A percentile compares a stretch with the other conserved stretches of the same genome.
phyloP scores from a whole-genome alignment of 768 basidiomycete genomes.

The Pleurotus djamor region DNA sequence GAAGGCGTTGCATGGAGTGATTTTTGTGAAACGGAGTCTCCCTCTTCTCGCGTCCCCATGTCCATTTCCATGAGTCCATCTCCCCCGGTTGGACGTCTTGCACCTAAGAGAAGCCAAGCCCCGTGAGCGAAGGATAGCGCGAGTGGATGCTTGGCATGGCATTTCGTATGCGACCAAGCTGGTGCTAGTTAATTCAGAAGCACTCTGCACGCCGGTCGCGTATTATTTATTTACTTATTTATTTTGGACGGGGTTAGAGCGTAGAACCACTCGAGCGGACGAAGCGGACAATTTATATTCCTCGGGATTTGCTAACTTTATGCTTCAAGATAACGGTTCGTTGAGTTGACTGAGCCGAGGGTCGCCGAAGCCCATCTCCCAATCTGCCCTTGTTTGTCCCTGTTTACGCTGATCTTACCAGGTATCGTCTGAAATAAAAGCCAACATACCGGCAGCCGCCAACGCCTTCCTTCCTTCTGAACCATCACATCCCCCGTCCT shows the following conservation, averaged over 20 bases:
- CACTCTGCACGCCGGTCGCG: background rate
- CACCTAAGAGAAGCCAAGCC: conserved; percentile 3
- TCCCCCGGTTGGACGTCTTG: conserved; percentile 4
- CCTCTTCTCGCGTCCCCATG: no score
- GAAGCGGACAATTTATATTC: conserved; percentile 4
- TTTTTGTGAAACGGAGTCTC: background rate
- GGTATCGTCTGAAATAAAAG: conserved; percentile 9
- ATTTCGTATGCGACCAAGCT: conserved; percentile 9
- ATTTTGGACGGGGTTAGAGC: conserved; percentile 5
- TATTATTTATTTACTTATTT: conserved; percentile 7
- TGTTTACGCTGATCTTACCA: conserved; percentile 4
- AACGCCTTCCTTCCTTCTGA: conserved; percentile 7
- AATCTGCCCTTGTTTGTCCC: conserved; percentile 5
- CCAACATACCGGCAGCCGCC: conserved; percentile 9
- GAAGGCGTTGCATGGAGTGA: conserved; percentile 7
- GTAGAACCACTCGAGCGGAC: background rate
- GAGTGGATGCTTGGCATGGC: conserved; percentile 6
- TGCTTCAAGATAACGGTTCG: conserved; percentile 1
- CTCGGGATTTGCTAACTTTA: conserved; percentile 7
- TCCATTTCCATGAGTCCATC: background rate
- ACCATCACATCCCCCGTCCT: conserved; percentile 6
- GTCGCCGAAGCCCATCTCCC: background rate
- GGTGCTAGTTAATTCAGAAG: conserved; percentile 7
- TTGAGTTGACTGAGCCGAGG: background rate
- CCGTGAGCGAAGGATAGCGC: background rate